Percentiles rank a stretch among this genome's conserved stretches.
Conservation (phyloP, 129 eudicot genomes). For the Cynara cardunculus region DNA sequence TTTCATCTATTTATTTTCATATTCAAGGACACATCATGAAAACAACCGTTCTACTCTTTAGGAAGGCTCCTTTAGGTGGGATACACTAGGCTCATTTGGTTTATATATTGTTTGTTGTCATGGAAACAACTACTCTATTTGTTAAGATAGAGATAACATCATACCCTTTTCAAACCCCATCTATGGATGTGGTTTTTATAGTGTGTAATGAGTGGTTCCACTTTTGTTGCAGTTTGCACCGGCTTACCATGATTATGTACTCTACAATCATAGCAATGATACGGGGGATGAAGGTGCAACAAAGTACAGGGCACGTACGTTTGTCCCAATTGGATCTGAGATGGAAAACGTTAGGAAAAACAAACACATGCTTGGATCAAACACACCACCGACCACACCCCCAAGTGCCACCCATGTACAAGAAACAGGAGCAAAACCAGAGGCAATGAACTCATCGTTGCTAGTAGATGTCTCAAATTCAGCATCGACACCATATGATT, state of each 20-base stretch:
- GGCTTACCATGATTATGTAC: conserved; percentile 95
- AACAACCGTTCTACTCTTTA: too few relatives aligned
- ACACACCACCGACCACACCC: conserved; percentile 41
- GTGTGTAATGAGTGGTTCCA: not conserved
- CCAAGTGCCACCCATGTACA: conserved; percentile 24
- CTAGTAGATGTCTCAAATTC: conserved; percentile 45
- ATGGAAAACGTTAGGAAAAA: conserved; percentile 88
- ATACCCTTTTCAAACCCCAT: too few relatives aligned
- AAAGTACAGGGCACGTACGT: conserved; percentile 81
- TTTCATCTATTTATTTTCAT: not conserved
- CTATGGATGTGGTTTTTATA: too few relatives aligned
- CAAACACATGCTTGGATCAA: conserved; percentile 51
- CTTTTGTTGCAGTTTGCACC: conserved; percentile 83
- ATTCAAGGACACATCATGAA: not conserved
- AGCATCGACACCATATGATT: conserved; percentile 50
- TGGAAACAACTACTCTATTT: too few relatives aligned
- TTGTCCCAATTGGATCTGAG: conserved; percentile 94
- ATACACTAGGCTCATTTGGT: too few relatives aligned
- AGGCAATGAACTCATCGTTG: conserved; percentile 71
- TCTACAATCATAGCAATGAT: conserved; percentile 77
- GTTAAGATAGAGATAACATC: too few relatives aligned
- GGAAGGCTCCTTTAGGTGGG: too few relatives aligned
- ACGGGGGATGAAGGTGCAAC: conserved; percentile 65
- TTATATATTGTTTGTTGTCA: too few relatives aligned
- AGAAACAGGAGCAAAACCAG: conserved; percentile 37